Evolutionary conservation across 2,329 filamentous ascomycete genomes (phyloP).

Genomic region (Aspergillus neoniger): DNA sequence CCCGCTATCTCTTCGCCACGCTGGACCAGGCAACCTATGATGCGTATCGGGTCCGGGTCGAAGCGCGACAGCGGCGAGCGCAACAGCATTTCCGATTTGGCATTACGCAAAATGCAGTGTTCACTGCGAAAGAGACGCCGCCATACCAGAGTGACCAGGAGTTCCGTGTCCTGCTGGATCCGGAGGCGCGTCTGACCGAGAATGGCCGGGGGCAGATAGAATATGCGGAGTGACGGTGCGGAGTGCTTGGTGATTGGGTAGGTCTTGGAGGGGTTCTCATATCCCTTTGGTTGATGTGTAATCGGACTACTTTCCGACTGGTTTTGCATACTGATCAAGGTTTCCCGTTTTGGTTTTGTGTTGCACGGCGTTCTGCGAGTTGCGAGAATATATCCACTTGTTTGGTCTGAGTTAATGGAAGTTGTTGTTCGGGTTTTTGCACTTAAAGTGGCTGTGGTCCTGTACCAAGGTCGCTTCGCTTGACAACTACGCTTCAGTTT

Average conservation of each 20-base stretch:
- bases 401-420: too few species aligned
- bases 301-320: background rate
- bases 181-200: background rate
- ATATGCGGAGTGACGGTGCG: background rate
- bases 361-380: too few species aligned
- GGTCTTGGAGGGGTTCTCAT: background rate
- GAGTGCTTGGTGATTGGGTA: background rate
- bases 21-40: background rate
- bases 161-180: background rate
- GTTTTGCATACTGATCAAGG: background rate
- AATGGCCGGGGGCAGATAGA: background rate
- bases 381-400: too few species aligned
- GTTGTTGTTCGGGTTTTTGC: too few species aligned
- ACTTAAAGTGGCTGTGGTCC: too few species aligned
- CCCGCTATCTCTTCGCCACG: slow-evolving; percentile 7
- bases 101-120: background rate
- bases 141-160: background rate
- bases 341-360: too few species aligned
- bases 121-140: background rate
- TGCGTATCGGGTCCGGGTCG: background rate
- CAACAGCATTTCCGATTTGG: background rate
- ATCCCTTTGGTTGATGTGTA: background rate
- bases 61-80: background rate
- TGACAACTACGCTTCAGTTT: too few species aligned
- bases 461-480: too few species aligned